Evolutionary conservation across 2,329 filamentous ascomycete species (phyloP), one percentile per base, ranked within the genome.

Genomic region (Claviceps pazoutovae): DNA sequence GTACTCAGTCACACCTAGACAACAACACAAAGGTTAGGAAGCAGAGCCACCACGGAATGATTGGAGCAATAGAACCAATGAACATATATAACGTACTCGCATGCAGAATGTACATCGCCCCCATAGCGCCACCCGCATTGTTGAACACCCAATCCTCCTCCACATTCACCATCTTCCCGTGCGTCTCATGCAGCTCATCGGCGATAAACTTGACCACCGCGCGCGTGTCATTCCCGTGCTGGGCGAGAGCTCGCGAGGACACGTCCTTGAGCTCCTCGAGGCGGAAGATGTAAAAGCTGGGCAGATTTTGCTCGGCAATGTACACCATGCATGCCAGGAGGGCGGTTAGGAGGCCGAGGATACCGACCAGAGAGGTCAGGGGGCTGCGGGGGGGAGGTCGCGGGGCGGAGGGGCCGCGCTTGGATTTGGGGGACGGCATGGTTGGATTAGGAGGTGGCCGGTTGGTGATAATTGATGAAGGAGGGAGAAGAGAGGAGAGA

Each of bases 61-160:
- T 21, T 17, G 34, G 45, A 42, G 42, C 7, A 14, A 73, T 5
- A 26, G 23, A 26, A 26, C 23, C 23, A 26, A 26, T 7, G 23
- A 6, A 23, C 23, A 6, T 23, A 1, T 23, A 23, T 26, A 6
- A 26, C 80, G 66, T 67, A 85, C 84, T 90, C 54, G 88, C 86
- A 65, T 94, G 88, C 61, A 94, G 83, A 57, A 94, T 83, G 67
- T 88, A 89, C 88, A 94, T 93, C 62, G 79, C 86, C 52, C 88
- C 88, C 88, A 94, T 95, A 50, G 88, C 88, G 56, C 88, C 88
- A 50, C 88, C 88, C 49, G 88, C 88, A 63, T 94, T 94, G 75
- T 94, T 95, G 62, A 95, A 91, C 46, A 94, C 75, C 88, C 88
- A 95, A 67, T 91, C 84, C 70, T 91, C 80, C 54, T 84, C 71